phyloP scores from a whole-genome alignment of 164 flowering plant genomes.

The Dillenia suffruticosa region DNA sequence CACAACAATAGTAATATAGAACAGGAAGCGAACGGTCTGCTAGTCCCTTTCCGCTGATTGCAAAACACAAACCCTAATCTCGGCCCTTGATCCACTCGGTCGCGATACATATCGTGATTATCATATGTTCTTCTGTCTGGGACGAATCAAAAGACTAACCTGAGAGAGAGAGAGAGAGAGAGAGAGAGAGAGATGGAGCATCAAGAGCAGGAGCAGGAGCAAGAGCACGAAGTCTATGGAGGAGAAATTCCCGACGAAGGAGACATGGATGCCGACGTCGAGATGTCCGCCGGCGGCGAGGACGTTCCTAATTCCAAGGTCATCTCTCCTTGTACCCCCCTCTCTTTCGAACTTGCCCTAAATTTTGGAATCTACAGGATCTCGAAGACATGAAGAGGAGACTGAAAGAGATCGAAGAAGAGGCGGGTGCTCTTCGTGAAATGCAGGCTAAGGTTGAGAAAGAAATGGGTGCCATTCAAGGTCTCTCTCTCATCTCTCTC shows the following conservation, averaged over 20 bases:
- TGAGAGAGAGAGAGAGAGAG: too few relatives aligned
- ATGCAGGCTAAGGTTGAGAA: slow-evolving; percentile 59
- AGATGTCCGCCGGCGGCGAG: slow-evolving; percentile 26
- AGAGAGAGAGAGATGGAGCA: slow-evolving; percentile 15
- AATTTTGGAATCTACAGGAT: neutral
- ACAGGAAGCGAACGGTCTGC: too few relatives aligned
- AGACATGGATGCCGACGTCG: slow-evolving; percentile 43
- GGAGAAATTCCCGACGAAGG: slow-evolving; percentile 51
- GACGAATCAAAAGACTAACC: too few relatives aligned
- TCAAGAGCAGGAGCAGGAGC: slow-evolving; percentile 31
- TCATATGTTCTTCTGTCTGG: too few relatives aligned
- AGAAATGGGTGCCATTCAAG: slow-evolving; percentile 55
- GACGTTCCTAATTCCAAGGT: slow-evolving; percentile 36
- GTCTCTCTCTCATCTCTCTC: slow-evolving; percentile 16
- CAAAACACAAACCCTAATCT: too few relatives aligned
- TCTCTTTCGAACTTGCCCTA: neutral
- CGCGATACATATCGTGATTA: too few relatives aligned
- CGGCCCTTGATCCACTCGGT: too few relatives aligned
- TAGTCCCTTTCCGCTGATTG: too few relatives aligned
- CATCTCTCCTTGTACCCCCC: neutral
- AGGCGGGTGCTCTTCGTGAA: slow-evolving; percentile 34
- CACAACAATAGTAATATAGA: too few relatives aligned
- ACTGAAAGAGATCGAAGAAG: slow-evolving; percentile 32
- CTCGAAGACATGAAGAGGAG: slow-evolving; percentile 24
- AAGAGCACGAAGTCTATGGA: slow-evolving; percentile 54